These are phyloP conservation scores for Austroboletus novae-zelandiae DNA, from an alignment of 1,284 basidiomycete genomes.

Conservation along the genomic window DNA sequence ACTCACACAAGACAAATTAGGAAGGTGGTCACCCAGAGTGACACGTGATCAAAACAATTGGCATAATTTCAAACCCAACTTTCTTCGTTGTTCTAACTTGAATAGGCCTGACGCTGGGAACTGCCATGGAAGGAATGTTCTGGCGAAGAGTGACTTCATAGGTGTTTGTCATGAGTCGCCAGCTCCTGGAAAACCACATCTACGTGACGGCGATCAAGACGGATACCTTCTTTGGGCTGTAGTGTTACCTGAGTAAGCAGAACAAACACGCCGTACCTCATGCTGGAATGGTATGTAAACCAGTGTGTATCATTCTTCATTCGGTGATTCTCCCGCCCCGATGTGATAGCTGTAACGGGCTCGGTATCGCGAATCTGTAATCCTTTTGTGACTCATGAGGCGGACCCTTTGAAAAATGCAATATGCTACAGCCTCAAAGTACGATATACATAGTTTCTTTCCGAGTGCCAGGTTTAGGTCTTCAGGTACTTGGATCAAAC, in stretches of 20 bases:
- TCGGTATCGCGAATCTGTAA: neutral
- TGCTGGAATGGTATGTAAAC: slow-evolving; percentile 11
- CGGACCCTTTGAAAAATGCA: neutral
- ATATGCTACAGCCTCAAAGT: neutral
- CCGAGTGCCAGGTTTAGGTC: too few relatives aligned
- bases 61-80: too few relatives aligned
- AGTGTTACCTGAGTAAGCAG: slow-evolving; percentile 15
- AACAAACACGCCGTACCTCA: slow-evolving; percentile 5
- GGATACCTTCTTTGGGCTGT: slow-evolving; percentile 19
- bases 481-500: too few relatives aligned
- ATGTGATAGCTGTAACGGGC: slow-evolving; percentile 9
- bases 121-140: too few relatives aligned
- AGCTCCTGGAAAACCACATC: slow-evolving; percentile 4
- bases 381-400: neutral
- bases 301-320: slow-evolving; percentile 1
- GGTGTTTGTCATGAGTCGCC: too few relatives aligned
- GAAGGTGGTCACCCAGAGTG: neutral
- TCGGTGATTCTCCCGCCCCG: slow-evolving; percentile 10
- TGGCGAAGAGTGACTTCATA: too few relatives aligned
- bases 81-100: too few relatives aligned
- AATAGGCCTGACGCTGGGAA: neutral
- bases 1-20: neutral
- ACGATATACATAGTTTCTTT: neutral
- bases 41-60: too few relatives aligned
- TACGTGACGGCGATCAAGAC: slow-evolving; percentile 27